phyloP scores from a whole-genome alignment of 176 grass and related monocot species.

The Echinochloa phyllopogon region DNA sequence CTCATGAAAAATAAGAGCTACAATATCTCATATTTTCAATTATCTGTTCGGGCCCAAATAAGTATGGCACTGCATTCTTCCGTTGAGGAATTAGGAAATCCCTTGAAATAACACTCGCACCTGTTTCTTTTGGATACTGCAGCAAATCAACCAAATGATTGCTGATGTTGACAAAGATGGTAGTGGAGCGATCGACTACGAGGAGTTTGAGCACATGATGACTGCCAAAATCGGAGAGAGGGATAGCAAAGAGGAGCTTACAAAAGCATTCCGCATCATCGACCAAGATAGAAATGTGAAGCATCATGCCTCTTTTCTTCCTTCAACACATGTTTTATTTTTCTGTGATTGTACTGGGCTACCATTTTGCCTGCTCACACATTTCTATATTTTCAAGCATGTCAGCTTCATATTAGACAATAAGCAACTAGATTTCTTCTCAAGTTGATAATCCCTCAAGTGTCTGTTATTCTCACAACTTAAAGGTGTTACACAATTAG shows the following conservation, averaged over 20 bases:
- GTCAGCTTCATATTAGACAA: background rate
- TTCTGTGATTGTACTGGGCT: background rate
- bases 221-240: constrained; percentile 96
- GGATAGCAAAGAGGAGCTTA: constrained; percentile 90
- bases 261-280: constrained; percentile 79
- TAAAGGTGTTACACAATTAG: background rate
- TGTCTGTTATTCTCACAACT: background rate
- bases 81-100: background rate
- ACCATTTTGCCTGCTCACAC: background rate
- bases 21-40: background rate
- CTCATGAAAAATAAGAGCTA: background rate
- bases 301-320: background rate
- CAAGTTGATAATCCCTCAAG: background rate
- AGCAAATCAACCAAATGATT: constrained; percentile 98
- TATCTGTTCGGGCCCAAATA: background rate
- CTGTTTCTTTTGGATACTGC: constrained; percentile 40
- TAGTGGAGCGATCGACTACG: constrained; percentile 89
- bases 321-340: background rate
- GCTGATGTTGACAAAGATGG: constrained; percentile 96
- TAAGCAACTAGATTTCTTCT: background rate
- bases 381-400: background rate
- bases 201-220: constrained; percentile 97
- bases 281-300: constrained; percentile 96
- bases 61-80: background rate
- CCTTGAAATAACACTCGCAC: constrained; percentile 13